Evolutionary conservation across 192 early-diverging fungal species (phyloP).

Genomic region (Jimgerdemannia flammicorona): DNA sequence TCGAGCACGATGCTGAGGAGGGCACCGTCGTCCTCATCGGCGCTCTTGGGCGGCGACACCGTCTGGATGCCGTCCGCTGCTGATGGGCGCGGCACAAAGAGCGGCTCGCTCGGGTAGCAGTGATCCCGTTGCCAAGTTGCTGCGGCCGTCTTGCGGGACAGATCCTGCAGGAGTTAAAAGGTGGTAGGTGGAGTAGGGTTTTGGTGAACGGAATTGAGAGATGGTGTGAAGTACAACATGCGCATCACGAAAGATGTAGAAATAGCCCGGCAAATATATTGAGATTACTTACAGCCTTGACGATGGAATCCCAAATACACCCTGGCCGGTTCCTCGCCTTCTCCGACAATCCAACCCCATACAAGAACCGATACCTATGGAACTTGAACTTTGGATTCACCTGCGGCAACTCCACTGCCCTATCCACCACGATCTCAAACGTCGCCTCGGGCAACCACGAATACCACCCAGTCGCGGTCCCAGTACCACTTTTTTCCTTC

Average conservation of each 20-base stretch:
- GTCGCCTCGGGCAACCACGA: constrained; percentile 22
- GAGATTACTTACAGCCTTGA: constrained; percentile 37
- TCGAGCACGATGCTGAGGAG: constrained; percentile 73
- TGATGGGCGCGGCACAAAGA: constrained; percentile 54
- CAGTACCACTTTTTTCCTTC: background rate
- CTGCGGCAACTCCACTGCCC: constrained; percentile 33
- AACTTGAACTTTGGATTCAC: constrained; percentile 32
- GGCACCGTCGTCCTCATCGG: constrained; percentile 72
- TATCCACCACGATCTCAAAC: constrained; percentile 9
- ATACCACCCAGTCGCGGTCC: constrained; percentile 7
- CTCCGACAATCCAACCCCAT: constrained; percentile 32
- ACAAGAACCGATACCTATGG: constrained; percentile 24
- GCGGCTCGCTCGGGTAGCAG: constrained; percentile 76
- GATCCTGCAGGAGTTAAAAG: constrained; percentile 27
- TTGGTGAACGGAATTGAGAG: background rate
- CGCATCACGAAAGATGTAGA: too few relatives aligned
- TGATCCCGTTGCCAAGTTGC: constrained; percentile 50
- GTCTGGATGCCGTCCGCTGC: constrained; percentile 9
- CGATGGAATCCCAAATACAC: constrained; percentile 38
- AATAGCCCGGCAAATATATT: background rate
- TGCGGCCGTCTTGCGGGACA: constrained; percentile 25
- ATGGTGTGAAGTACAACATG: too few relatives aligned
- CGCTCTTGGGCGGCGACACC: constrained; percentile 14
- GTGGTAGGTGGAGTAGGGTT: background rate
- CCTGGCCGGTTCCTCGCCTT: constrained; percentile 14